A percentile compares a stretch with the other conserved stretches of the same genome.
phyloP scores from a whole-genome alignment of 2,329 filamentous ascomycete genomes.

The Talaromyces marneffei region DNA sequence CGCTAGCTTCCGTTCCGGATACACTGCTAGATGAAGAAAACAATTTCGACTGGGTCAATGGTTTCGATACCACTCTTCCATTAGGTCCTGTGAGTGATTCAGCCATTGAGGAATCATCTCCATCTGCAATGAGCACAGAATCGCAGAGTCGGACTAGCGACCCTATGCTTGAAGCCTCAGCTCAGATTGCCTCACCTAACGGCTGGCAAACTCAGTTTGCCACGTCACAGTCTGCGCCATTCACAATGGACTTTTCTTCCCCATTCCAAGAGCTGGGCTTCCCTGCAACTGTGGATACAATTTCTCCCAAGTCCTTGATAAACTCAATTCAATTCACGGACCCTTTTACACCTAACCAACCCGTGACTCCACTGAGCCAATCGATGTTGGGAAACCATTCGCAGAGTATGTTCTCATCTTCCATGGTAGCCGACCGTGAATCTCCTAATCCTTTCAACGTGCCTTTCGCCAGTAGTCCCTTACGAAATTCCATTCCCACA shows the following conservation, averaged over 20 bases:
- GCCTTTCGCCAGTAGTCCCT: conserved; percentile 54
- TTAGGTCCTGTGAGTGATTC: conserved; percentile 67
- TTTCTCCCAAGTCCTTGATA: conserved; percentile 70
- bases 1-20: conserved; percentile 48
- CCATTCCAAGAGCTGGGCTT: conserved; percentile 68
- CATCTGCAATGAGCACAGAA: conserved; percentile 89
- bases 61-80: conserved; percentile 71
- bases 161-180: conserved; percentile 74
- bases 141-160: conserved; percentile 78
- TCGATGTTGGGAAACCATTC: conserved; percentile 61
- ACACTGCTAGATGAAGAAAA: conserved; percentile 64
- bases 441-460: conserved; percentile 44
- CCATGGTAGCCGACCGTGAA: conserved; percentile 39
- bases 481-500: conserved; percentile 55
- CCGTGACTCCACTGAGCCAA: conserved; percentile 68
- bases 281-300: conserved; percentile 57
- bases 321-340: conserved; percentile 65
- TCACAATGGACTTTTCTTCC: conserved; percentile 67
- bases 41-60: conserved; percentile 76
- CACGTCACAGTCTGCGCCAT: conserved; percentile 57
- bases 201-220: conserved; percentile 67
- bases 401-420: conserved; percentile 46
- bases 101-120: conserved; percentile 86
- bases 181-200: conserved; percentile 52
- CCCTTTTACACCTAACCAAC: conserved; percentile 69